Base-by-base conservation (phyloP, 1,284 basidiomycete species). In the Afroboletus lepidellus region DNA sequence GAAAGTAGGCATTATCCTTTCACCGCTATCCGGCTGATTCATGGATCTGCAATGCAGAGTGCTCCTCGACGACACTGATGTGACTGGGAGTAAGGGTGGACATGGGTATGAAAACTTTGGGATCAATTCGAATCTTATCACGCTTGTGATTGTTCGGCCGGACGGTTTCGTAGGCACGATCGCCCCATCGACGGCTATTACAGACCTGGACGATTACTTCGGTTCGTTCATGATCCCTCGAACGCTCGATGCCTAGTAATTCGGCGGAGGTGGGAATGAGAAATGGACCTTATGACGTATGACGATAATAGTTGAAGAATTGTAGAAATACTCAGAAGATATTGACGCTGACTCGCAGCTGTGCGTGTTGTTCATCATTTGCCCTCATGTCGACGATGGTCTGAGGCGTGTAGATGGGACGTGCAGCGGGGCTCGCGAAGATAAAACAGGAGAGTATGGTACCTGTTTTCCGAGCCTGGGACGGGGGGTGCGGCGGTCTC, bases 1-100 rank as follows among this genome's bases (percentile, higher is more conserved):
- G 81, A 3, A 85, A 81, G 85, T 85, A 50, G 34, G 63, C 57
- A 15, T 16, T 15, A 13, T 2, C 16, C 12, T 15, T 20, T 38
- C 7, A 18, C n/a, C 6, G 2, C 0, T 36, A 30, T 4, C 11
- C 8, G 11, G 11, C 29, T 30, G 29, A 30, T 30, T 11, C 9
- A 15, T 13, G 37, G 12, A 23, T 12, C 21, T 5, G 36, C 16
- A 1, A 2, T 13, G 15, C 25, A 42, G 41, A 30, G 27, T 42
- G 12, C 41, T 42, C 8, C 41, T 42, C n/a, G 41, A 42, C 15
- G 41, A 42, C 9, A 15, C 1, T 2, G 41, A 42, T 21, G 6
- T 42, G 3, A 30, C 41, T 2, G 41, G 27, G 18, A 42, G 8
- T 18, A 42, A 42, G 18, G 41, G 41, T 15, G 41, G 41, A 30